These are phyloP conservation scores for Mucor racemosus DNA, from an alignment of 371 early-diverging fungal genomes.

Conservation along the genomic window DNA sequence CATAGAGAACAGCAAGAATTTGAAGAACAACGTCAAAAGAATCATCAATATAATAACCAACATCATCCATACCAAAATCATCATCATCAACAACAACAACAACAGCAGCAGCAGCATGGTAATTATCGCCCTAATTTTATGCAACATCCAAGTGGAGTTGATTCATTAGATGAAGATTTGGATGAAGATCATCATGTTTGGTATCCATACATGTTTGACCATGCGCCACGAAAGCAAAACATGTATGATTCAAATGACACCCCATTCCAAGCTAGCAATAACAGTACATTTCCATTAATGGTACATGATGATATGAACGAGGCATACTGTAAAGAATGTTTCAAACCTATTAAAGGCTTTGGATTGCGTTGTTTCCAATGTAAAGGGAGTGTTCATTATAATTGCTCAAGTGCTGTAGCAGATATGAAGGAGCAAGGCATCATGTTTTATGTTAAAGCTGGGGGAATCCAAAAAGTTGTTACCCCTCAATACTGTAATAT, in stretches of 20 bases:
- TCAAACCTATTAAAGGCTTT: slow-evolving; percentile 49
- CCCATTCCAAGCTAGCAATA: not conserved
- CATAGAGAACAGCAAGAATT: slow-evolving; percentile 34
- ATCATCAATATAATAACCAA: not conserved
- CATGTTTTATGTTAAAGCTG: slow-evolving; percentile 49
- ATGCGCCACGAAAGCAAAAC: not conserved
- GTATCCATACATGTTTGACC: slow-evolving; percentile 50
- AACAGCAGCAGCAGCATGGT: slow-evolving; percentile 12
- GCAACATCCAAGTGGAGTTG: slow-evolving; percentile 1
- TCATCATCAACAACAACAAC: not conserved
- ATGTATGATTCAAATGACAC: slow-evolving; percentile 1
- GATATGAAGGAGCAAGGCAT: slow-evolving; percentile 39
- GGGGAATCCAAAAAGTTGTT: slow-evolving; percentile 52
- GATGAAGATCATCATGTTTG: slow-evolving; percentile 43
- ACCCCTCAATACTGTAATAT: slow-evolving; percentile 50
- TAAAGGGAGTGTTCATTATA: slow-evolving; percentile 44
- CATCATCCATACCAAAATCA: not conserved
- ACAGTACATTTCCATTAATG: not conserved
- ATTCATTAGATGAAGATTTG: slow-evolving; percentile 13
- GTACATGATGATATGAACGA: slow-evolving; percentile 36
- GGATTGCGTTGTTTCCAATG: slow-evolving; percentile 64
- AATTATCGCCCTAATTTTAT: not conserved
- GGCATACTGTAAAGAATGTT: slow-evolving; percentile 57
- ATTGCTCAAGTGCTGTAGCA: slow-evolving; percentile 33
- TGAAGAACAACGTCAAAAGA: slow-evolving; percentile 33